Evolutionary conservation across 108 stramenopile genomes (phyloP).

Genomic region (Parmales sp.): DNA sequence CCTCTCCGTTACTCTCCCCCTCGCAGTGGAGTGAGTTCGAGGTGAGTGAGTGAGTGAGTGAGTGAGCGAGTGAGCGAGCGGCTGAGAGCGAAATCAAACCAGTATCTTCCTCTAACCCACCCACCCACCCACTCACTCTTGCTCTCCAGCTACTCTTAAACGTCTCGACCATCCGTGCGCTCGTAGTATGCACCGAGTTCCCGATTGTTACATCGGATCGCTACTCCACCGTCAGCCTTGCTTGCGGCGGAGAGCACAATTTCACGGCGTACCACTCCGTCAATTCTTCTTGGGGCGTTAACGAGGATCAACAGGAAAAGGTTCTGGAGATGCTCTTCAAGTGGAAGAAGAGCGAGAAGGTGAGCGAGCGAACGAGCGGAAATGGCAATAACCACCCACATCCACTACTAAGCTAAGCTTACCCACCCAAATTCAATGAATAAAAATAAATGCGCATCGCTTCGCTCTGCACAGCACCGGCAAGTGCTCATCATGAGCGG

Average conservation of each 20-base stretch:
- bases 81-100: too few species aligned
- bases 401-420: too few species aligned
- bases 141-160: neutral
- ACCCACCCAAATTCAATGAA: too few species aligned
- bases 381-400: too few species aligned
- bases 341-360: conserved; percentile 5
- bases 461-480: too few species aligned
- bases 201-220: neutral
- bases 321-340: neutral
- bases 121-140: neutral
- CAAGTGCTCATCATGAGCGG: neutral
- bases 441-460: too few species aligned
- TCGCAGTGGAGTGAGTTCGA: neutral
- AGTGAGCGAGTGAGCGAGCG: neutral
- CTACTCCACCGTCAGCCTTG: neutral
- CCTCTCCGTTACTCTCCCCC: neutral
- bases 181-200: neutral
- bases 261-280: neutral
- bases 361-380: too few species aligned
- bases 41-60: neutral
- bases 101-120: too few species aligned
- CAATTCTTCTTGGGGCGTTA: neutral
- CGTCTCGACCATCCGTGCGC: neutral
- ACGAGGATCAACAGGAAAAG: neutral
- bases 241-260: neutral